phyloP scores from a whole-genome alignment of 495 filamentous ascomycete species.

The Penicillium coprophilum region DNA sequence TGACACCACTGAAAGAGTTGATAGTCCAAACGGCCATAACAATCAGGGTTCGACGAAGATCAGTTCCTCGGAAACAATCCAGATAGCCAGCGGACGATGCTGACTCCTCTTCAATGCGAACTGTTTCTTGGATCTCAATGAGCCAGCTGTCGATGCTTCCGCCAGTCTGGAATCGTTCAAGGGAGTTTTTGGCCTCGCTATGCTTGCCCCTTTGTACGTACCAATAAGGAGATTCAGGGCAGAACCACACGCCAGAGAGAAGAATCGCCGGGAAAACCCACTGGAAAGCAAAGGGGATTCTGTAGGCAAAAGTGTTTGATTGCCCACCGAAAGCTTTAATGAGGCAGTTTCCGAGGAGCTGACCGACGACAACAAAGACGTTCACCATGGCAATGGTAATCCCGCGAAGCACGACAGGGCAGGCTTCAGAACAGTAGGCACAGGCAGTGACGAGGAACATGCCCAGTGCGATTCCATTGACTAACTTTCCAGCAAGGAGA shows the following conservation, averaged over 20 bases:
- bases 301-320: slow-evolving; percentile 35
- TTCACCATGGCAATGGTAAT: slow-evolving; percentile 39
- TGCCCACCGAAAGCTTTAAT: slow-evolving; percentile 36
- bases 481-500: slow-evolving; percentile 35
- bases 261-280: slow-evolving; percentile 31
- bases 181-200: slow-evolving; percentile 34
- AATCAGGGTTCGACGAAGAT: slow-evolving; percentile 47
- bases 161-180: slow-evolving; percentile 33
- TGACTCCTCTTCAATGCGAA: slow-evolving; percentile 34
- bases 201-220: slow-evolving; percentile 41
- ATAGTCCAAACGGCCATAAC: slow-evolving; percentile 37
- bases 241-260: slow-evolving; percentile 36
- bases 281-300: slow-evolving; percentile 34
- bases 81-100: slow-evolving; percentile 32
- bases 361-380: slow-evolving; percentile 38
- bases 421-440: slow-evolving; percentile 35
- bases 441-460: slow-evolving; percentile 38
- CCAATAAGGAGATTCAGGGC: slow-evolving; percentile 48
- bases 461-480: slow-evolving; percentile 34
- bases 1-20: slow-evolving; percentile 15
- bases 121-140: slow-evolving; percentile 27
- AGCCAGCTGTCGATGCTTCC: slow-evolving; percentile 13
- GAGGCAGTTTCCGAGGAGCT: slow-evolving; percentile 36
- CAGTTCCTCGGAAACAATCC: slow-evolving; percentile 45
- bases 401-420: slow-evolving; percentile 39